Evolutionary conservation across 2,329 filamentous ascomycete genomes (phyloP).

Genomic region (Hymenoscyphus scutula): DNA sequence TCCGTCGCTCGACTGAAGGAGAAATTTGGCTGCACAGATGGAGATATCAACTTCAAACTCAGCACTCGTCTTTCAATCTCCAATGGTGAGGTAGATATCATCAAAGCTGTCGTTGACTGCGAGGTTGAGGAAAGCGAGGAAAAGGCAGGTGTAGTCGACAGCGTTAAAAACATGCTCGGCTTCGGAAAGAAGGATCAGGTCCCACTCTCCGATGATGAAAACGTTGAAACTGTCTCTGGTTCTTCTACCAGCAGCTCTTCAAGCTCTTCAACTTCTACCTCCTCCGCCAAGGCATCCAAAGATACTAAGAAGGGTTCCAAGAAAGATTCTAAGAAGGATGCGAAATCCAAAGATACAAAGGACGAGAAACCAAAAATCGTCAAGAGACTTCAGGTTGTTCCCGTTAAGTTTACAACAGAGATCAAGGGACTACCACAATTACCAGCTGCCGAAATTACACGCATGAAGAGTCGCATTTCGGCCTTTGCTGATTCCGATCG

Average conservation of each 20-base stretch:
- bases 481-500: conserved; percentile 86
- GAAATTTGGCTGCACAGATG: conserved; percentile 68
- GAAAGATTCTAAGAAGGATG: conserved; percentile 14
- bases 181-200: conserved; percentile 87
- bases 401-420: conserved; percentile 32
- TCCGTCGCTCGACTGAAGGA: conserved; percentile 76
- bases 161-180: conserved; percentile 93
- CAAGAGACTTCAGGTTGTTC: conserved; percentile 34
- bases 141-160: conserved; percentile 83
- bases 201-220: conserved; percentile 60
- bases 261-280: conserved; percentile 42
- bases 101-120: conserved; percentile 77
- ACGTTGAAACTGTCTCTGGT: conserved; percentile 33
- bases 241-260: conserved; percentile 45
- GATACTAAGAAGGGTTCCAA: conserved; percentile 16
- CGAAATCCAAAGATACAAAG: conserved; percentile 17
- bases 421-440: conserved; percentile 32
- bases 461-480: conserved; percentile 61
- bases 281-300: conserved; percentile 22
- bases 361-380: conserved; percentile 26
- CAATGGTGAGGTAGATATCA: conserved; percentile 77
- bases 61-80: conserved; percentile 68
- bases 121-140: conserved; percentile 69
- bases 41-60: conserved; percentile 78
- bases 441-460: conserved; percentile 30